Percentiles rank a stretch among this genome's conserved stretches.
These are phyloP conservation scores for Alternaria consortialis DNA, from an alignment of 2,329 filamentous ascomycete species.

Conservation along the genomic window DNA sequence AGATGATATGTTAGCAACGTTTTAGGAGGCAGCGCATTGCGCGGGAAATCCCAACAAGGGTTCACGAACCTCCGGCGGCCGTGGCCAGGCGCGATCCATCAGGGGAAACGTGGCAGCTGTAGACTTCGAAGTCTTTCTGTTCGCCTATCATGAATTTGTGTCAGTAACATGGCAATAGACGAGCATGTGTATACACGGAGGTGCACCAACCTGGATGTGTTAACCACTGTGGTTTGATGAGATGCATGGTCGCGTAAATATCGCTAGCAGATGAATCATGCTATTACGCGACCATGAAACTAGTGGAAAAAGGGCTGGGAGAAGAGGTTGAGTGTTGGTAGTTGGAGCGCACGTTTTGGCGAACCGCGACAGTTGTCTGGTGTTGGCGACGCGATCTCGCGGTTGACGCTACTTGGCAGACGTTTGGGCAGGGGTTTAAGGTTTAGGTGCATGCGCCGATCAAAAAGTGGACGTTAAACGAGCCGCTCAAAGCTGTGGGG, in stretches of 20 bases:
- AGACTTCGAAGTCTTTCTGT: slow-evolving; percentile 98
- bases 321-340: slow-evolving; percentile 23
- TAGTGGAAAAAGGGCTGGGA: background rate
- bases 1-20: slow-evolving; percentile 25
- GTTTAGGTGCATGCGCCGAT: slow-evolving; percentile 46
- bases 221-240: slow-evolving; percentile 96
- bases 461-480: slow-evolving; percentile 22
- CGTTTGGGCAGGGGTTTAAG: slow-evolving; percentile 41
- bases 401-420: slow-evolving; percentile 38
- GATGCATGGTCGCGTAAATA: slow-evolving; percentile 54
- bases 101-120: slow-evolving; percentile 96
- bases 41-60: slow-evolving; percentile 23
- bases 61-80: slow-evolving; percentile 80
- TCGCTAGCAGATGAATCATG: slow-evolving; percentile 29
- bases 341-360: slow-evolving; percentile 28
- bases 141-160: slow-evolving; percentile 68
- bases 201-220: slow-evolving; percentile 79
- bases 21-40: slow-evolving; percentile 27
- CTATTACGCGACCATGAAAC: slow-evolving; percentile 39
- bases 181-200: slow-evolving; percentile 20
- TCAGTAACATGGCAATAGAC: slow-evolving; percentile 20
- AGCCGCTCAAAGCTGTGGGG: slow-evolving; percentile 2
- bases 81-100: slow-evolving; percentile 93
- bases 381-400: slow-evolving; percentile 44
- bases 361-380: slow-evolving; percentile 43